Evolutionary conservation across 2,329 filamentous ascomycete species (phyloP), one percentile per base, ranked within the genome.

Genomic region (Aspergillus eucalypticola): DNA sequence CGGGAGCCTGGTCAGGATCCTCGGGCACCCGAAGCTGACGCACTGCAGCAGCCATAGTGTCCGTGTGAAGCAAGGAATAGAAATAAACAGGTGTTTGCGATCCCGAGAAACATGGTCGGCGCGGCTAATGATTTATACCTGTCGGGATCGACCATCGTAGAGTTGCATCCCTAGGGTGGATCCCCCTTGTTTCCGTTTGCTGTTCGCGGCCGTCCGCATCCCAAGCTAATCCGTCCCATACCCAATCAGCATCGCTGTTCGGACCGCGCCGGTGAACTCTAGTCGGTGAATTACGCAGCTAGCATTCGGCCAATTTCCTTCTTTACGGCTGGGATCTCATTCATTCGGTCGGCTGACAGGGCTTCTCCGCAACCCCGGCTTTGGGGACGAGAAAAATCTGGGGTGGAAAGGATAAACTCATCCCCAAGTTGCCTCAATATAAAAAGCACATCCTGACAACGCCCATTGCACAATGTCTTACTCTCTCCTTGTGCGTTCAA

Each of bases 71-170:
- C 5, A 23, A 7, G 23, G 5, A 5, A 23, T 13, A 35, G 11
- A 1, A 35, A 15, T 13, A 3, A 17, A 13, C 15, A 29, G 15
- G 29, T n/a, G 41, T 23, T n/a, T 13, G 35, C n/a, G 8, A 27
- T 29, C 7, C 15, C n/a, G 13, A 54, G 15, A 19, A n/a, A n/a
- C 11, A n/a, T 23, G 41, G n/a, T 42, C 23, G 52, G 52, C 13
- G 52, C 38, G 52, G 52, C 52, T 54, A 44, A 54, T 23, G 23
- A 29, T 44, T 44, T 54, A 54, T 44, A 54, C 52, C 52, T 39
- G 38, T 21, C 38, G 38, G 38, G 32, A 3, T 44, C n/a, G 8
- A 3, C 35, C 11, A 13, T 41, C 23, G 38, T 42, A 39, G 52
- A 32, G 46, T 49, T 49, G 44, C 44, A 49, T 25, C 44, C 35